Base-by-base conservation (phyloP, 495 filamentous ascomycete genomes). In the Chaetomium fimeti region DNA sequence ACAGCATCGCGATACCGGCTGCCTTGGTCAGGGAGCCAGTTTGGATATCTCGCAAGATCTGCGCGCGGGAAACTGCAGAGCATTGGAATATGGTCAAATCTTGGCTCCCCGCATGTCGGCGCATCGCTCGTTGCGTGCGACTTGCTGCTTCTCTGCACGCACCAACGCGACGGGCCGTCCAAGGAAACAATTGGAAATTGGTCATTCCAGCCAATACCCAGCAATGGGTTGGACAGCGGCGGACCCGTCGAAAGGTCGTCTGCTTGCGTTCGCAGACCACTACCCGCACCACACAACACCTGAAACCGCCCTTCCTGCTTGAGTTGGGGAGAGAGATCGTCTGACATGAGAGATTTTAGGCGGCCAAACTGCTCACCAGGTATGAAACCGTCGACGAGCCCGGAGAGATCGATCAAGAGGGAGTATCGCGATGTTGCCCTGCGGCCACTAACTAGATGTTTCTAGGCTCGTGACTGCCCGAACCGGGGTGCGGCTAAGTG, bases 401-500 rank as follows among this genome's bases (percentile, higher is more conserved):
- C 45, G 38, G 49, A 61, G 63, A 57, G 62, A 66, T 61, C 45
- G 25, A 63, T 36, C 24, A 63, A 52, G 64, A 68, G 63, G 67
- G 64, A 70, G 67, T 62, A 57, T 66, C 28, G 28, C 40, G 22
- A 42, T 54, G 38, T 59, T 56, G 24, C 38, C 38, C 36, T 49
- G 32, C 47, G 62, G 42, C 59, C 56, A 66, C 72, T 76, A 57
- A 76, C 71, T 57, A 25, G 13, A 27, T 18, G 8, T 53, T 57
- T 56, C 65, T 70, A 91, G 89, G 91, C 92, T 69, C 91, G 92
- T 72, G 93, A 97, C 71, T 98, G 93, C 84, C 93, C 93, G 68
- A 92, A 89, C 83, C 91, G 92, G 80, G 92, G 91, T 64, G 91
- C 88, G 62, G 90, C 92, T 52, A 95, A 93, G 74, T 98, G 93